Evolutionary conservation across 768 basidiomycete genomes (phyloP), one percentile per base, ranked within the genome.

Genomic region (Gymnopilus dilepis): DNA sequence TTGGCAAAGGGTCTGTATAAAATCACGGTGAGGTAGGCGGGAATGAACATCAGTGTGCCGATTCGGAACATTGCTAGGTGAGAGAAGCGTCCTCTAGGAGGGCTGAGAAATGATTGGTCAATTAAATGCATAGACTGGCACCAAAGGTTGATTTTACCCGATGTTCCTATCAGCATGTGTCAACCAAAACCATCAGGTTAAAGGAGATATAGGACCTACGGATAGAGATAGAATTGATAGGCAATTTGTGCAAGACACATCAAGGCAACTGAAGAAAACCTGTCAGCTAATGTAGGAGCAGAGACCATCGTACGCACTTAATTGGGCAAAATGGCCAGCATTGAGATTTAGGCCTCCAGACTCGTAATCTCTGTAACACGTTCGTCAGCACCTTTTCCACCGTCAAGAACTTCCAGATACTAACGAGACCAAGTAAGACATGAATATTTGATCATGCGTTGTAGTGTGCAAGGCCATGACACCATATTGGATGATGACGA

Each of bases 201-300:
- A 19, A 38, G 4, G 38, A 51, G 13, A 47, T 2, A 5, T 33
- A 40, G 56, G 21, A 82, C 92, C 75, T 70, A 94, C 91, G 92
- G 92, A 80, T 95, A 95, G 34, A 94, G 82, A 70, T 93, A 87
- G 71, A 94, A 95, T 69, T 95, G 95, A 71, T 95, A 97, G 37
- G 88, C 86, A 54, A 97, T 91, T 73, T 96, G 95, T 62, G 88
- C 92, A n/a, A 95, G 81, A 74, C 94, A 96, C 95, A 97, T 97
- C 58, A 97, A 68, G 6, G 92, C 93, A 71, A 92, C 92, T 94
- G 34, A 52, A 59, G 34, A 9, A 65, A 15, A n/a, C 58, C n/a
- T n/a, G 41, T 57, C 21, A 64, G 28, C 66, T 47, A 21, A 43
- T 6, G 21, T 53, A 42, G 15, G 42, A 30, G 43, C 24, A 6